phyloP scores from a whole-genome alignment of 2,329 filamentous ascomycete species.

The Arthrobotrys musiformis region DNA sequence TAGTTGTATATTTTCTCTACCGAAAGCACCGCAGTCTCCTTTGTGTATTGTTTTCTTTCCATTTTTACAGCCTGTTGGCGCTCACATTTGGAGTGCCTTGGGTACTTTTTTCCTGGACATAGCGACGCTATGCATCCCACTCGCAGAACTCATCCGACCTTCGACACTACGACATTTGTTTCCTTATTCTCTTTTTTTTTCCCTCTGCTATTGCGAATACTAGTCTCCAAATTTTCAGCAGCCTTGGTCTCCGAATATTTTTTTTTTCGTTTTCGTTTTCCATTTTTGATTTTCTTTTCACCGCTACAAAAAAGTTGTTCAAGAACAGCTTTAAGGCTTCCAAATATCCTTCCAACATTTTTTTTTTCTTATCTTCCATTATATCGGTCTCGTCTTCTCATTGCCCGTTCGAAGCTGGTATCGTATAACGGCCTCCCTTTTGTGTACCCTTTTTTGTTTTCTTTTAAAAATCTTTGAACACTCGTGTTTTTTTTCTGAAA shows the following conservation, averaged over 20 bases:
- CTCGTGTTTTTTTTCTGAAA: constrained; percentile 37
- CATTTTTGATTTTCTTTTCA: not conserved
- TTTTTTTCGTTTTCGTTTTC: constrained; percentile 11
- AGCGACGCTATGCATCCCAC: constrained; percentile 17
- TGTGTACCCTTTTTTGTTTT: constrained; percentile 26
- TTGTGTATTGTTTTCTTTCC: constrained; percentile 43
- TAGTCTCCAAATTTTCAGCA: not conserved
- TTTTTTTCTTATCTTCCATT: not conserved
- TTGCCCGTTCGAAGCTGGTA: constrained; percentile 55
- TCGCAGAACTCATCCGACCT: not conserved
- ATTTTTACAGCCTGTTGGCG: constrained; percentile 10
- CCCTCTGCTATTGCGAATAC: constrained; percentile 21
- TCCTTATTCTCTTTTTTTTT: constrained; percentile 13
- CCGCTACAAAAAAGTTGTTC: constrained; percentile 15
- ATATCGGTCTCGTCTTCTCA: not conserved
- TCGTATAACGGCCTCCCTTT: constrained; percentile 55
- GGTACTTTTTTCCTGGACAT: constrained; percentile 2
- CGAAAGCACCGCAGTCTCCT: constrained; percentile 50
- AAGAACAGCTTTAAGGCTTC: constrained; percentile 17
- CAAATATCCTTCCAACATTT: not conserved
- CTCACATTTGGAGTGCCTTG: constrained; percentile 22
- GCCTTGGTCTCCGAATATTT: constrained; percentile 1
- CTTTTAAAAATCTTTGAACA: constrained; percentile 44
- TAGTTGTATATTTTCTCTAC: constrained; percentile 54
- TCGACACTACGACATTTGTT: constrained; percentile 23